Conservation (phyloP, 2,329 filamentous ascomycete genomes). For the Waltergamsia citrina region DNA sequence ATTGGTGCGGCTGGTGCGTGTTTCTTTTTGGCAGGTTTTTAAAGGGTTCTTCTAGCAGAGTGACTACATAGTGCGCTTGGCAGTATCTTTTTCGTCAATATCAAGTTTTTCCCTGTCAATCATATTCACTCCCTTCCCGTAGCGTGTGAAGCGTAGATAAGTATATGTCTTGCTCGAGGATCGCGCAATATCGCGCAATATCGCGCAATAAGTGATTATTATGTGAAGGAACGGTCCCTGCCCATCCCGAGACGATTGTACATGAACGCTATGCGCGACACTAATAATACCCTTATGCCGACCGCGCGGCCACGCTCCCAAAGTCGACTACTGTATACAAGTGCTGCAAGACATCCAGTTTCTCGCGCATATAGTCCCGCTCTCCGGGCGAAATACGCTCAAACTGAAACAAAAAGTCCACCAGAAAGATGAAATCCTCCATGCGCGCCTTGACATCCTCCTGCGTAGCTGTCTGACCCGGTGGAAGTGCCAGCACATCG, state of each 20-base stretch:
- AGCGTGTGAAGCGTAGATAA: background rate
- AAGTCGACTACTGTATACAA: conserved; percentile 12
- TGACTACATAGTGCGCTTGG: background rate
- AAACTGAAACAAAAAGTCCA: conserved; percentile 38
- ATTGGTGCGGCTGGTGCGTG: no score
- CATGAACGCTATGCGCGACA: no score
- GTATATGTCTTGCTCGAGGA: background rate
- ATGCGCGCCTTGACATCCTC: conserved; percentile 32
- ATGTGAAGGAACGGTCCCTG: no score
- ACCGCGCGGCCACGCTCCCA: background rate
- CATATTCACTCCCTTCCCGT: background rate
- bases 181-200: background rate
- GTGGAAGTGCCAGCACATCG: conserved; percentile 44
- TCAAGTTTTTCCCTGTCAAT: background rate
- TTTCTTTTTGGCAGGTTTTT: conserved; percentile 1
- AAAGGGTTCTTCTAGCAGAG: background rate
- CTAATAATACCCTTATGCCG: background rate
- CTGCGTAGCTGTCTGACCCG: conserved; percentile 22
- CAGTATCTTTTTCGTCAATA: background rate
- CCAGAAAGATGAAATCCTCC: conserved; percentile 43
- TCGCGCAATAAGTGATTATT: no score
- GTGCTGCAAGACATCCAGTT: conserved; percentile 22
- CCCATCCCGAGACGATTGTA: no score
- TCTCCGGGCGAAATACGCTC: conserved; percentile 35
- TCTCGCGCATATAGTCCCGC: conserved; percentile 27